Evolutionary conservation across 352 stramenopile genomes (phyloP).

Genomic region (Pythium folliculosum): DNA sequence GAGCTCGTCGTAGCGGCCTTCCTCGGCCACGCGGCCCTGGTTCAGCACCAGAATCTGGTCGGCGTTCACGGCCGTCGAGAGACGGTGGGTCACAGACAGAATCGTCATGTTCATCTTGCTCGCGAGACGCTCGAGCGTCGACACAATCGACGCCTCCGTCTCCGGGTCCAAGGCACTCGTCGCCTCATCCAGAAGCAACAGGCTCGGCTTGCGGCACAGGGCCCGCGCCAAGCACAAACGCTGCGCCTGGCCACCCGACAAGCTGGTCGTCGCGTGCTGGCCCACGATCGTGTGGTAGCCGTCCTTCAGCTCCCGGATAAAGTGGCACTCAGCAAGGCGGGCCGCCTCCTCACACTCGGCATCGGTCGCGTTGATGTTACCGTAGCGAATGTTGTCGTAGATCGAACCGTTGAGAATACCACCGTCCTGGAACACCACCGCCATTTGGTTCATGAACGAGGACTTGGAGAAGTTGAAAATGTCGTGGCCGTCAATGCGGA

Average conservation of each 20-base stretch:
- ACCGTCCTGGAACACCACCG: constrained; percentile 87
- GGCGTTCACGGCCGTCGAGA: constrained; percentile 78
- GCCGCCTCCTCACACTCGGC: constrained; percentile 83
- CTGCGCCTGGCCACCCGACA: constrained; percentile 87
- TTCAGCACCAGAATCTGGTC: constrained; percentile 85
- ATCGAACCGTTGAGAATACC: constrained; percentile 88
- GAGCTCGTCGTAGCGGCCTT: constrained; percentile 75
- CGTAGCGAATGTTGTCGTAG: constrained; percentile 88
- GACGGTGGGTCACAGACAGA: constrained; percentile 87
- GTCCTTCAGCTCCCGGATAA: constrained; percentile 81
- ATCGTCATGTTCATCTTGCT: constrained; percentile 90
- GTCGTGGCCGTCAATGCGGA: constrained; percentile 78
- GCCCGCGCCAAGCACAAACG: constrained; percentile 84
- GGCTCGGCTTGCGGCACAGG: constrained; percentile 74
- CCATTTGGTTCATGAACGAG: constrained; percentile 87
- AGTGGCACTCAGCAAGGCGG: constrained; percentile 79
- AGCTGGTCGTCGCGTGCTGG: constrained; percentile 84
- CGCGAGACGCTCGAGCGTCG: constrained; percentile 76
- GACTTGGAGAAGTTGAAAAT: constrained; percentile 88
- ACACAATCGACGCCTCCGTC: constrained; percentile 84
- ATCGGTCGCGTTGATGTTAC: constrained; percentile 68
- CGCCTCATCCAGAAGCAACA: constrained; percentile 84
- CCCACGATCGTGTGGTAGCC: constrained; percentile 83
- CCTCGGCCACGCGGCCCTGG: constrained; percentile 70
- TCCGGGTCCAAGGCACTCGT: constrained; percentile 87